Evolutionary conservation across 78 protist genomes (phyloP).

Genomic region (Carpediemonas membranifera): DNA sequence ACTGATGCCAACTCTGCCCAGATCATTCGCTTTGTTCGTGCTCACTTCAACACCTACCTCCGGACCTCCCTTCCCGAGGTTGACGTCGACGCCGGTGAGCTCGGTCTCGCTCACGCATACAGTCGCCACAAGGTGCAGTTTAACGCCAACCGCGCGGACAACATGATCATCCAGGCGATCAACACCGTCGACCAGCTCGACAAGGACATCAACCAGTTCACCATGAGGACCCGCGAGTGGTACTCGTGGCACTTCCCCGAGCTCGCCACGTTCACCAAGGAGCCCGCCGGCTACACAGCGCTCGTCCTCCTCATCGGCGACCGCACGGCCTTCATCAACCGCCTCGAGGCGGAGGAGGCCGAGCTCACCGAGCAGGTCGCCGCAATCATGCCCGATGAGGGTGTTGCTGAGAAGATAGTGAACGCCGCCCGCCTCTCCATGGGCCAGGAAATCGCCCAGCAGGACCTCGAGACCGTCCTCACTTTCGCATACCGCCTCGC

Average conservation of each 20-base stretch:
- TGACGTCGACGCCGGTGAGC: slow-evolving; percentile 60
- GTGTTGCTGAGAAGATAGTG: slow-evolving; percentile 21
- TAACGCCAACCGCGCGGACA: slow-evolving; percentile 90
- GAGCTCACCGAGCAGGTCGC: slow-evolving; percentile 24
- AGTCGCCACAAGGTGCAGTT: slow-evolving; percentile 92
- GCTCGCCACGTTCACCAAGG: slow-evolving; percentile 68
- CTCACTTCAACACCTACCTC: background rate
- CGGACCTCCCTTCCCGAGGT: slow-evolving; percentile 10
- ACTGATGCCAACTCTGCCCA: background rate
- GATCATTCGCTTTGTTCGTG: slow-evolving; percentile 7
- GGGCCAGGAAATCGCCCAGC: slow-evolving; percentile 65
- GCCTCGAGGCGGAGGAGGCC: slow-evolving; percentile 15
- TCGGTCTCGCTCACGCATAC: slow-evolving; percentile 71
- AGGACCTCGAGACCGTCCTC: slow-evolving; percentile 65
- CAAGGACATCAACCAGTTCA: slow-evolving; percentile 89
- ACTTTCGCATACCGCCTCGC: slow-evolving; percentile 71
- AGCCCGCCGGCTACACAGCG: slow-evolving; percentile 39
- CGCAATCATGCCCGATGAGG: slow-evolving; percentile 44
- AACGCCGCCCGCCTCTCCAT: slow-evolving; percentile 64
- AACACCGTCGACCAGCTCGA: slow-evolving; percentile 85
- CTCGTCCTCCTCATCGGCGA: slow-evolving; percentile 43
- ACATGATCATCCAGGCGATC: slow-evolving; percentile 96
- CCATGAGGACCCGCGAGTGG: slow-evolving; percentile 95
- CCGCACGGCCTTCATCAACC: too few relatives aligned
- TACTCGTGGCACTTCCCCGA: slow-evolving; percentile 99